Conservation (phyloP, 225 moss, liverwort and hornwort genomes). For the Sphagnum contortum region DNA sequence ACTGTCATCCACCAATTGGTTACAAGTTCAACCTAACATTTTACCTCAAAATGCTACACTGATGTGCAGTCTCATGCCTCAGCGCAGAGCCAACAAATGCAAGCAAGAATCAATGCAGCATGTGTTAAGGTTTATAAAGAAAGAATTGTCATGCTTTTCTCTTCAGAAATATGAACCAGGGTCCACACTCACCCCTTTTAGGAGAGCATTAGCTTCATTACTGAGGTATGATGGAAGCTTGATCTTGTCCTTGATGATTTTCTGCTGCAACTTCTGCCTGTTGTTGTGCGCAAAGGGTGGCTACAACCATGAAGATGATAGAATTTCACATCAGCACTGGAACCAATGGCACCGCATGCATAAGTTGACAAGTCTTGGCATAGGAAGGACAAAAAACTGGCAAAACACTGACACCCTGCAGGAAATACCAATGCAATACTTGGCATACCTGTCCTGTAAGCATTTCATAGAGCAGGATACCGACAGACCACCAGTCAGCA, state of each 20-base stretch:
- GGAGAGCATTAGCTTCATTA: slow-evolving; percentile 61
- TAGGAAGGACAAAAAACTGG: background rate
- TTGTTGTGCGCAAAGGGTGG: slow-evolving; percentile 84
- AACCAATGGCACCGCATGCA: no score
- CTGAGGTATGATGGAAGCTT: slow-evolving; percentile 82
- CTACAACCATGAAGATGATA: slow-evolving; percentile 23
- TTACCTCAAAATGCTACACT: no score
- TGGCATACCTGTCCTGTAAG: slow-evolving; percentile 72
- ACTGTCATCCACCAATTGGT: no score
- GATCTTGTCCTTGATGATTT: slow-evolving; percentile 82
- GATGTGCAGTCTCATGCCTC: no score
- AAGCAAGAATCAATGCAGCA: no score
- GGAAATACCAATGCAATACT: background rate
- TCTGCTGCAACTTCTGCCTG: slow-evolving; percentile 81
- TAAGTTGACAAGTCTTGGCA: no score
- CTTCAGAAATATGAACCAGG: no score
- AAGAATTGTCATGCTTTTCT: no score
- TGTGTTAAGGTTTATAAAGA: no score
- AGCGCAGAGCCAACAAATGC: no score
- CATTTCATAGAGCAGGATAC: slow-evolving; percentile 95
- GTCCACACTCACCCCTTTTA: slow-evolving; percentile 62
- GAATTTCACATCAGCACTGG: no score
- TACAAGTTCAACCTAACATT: no score
- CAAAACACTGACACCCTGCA: background rate
- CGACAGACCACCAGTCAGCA: slow-evolving; percentile 99